phyloP scores from a whole-genome alignment of 1,284 basidiomycete genomes.

The Apiotrichum akiyoshidainum region DNA sequence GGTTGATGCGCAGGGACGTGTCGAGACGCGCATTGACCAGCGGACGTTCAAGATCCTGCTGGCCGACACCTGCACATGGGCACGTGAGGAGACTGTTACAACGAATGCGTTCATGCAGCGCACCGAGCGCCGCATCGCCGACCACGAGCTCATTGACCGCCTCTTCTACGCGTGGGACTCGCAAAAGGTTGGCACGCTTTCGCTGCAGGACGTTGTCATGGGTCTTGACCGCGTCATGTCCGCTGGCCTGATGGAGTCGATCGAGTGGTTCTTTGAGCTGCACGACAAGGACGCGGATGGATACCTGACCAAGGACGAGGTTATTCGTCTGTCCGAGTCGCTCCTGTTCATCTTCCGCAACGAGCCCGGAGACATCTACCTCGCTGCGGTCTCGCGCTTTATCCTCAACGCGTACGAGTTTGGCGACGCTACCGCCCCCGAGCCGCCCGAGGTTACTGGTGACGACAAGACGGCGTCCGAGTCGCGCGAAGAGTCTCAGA shows the following conservation, averaged over 20 bases:
- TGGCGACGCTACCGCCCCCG: conserved; percentile 74
- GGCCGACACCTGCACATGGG: conserved; percentile 93
- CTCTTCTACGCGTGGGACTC: conserved; percentile 90
- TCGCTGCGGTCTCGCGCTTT: conserved; percentile 90
- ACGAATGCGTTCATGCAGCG: conserved; percentile 82
- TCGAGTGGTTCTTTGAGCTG: conserved; percentile 97
- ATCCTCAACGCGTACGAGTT: conserved; percentile 97
- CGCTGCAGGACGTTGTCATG: conserved; percentile 83
- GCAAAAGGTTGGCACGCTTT: conserved; percentile 72
- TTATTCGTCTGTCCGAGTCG: conserved; percentile 84
- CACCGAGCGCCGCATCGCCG: conserved; percentile 51
- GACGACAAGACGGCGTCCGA: conserved; percentile 51
- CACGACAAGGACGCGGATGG: conserved; percentile 96
- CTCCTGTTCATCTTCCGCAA: conserved; percentile 96
- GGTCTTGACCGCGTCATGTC: conserved; percentile 91
- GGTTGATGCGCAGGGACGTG: conserved; percentile 60
- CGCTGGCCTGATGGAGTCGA: conserved; percentile 95
- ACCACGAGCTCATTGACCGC: conserved; percentile 56
- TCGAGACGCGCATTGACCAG: conserved; percentile 83
- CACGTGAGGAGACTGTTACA: conserved; percentile 88
- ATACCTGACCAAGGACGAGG: conserved; percentile 91
- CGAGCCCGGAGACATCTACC: conserved; percentile 93
- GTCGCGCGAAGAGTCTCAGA: conserved; percentile 55
- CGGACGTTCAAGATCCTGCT: conserved; percentile 84
- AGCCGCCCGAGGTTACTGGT: conserved; percentile 48